These are phyloP conservation scores for Phaeoacremonium minimum DNA, from an alignment of 2,329 filamentous ascomycete genomes.

Conservation along the genomic window DNA sequence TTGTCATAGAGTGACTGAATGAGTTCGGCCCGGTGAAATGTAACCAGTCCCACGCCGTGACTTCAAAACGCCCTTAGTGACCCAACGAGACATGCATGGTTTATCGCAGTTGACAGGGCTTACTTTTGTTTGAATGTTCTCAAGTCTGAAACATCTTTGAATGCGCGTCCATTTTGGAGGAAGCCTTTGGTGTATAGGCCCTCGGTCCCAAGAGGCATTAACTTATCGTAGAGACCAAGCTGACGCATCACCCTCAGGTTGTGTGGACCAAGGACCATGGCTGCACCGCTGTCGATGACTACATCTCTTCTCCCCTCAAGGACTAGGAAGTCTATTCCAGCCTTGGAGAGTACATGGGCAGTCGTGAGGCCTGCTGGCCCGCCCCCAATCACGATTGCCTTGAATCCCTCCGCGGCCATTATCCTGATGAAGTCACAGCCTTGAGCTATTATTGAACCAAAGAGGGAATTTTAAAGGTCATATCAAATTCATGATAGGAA, in stretches of 20 bases:
- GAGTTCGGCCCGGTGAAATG: conserved; percentile 6
- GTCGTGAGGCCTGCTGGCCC: conserved; percentile 22
- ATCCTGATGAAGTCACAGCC: background rate
- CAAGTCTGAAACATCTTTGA: background rate
- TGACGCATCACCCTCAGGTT: conserved; percentile 25
- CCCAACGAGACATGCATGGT: too few relatives aligned
- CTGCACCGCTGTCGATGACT: conserved; percentile 20
- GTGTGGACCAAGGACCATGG: conserved; percentile 23
- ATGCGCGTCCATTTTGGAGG: background rate
- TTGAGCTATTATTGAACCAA: background rate
- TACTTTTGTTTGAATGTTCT: background rate
- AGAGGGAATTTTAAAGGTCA: background rate
- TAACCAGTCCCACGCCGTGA: conserved; percentile 1
- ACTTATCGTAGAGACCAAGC: conserved; percentile 23
- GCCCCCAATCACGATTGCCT: conserved; percentile 22
- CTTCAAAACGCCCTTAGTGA: too few relatives aligned
- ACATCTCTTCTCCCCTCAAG: conserved; percentile 25
- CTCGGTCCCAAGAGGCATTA: conserved; percentile 34
- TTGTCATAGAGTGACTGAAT: conserved; percentile 3
- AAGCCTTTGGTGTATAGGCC: conserved; percentile 14
- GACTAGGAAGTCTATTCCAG: conserved; percentile 30
- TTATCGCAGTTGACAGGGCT: too few relatives aligned
- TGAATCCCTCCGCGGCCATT: conserved; percentile 7
- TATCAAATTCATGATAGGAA: background rate
- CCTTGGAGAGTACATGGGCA: conserved; percentile 21